Percentiles rank a stretch among this genome's conserved stretches.
These are phyloP conservation scores for Clonostachys sp. DNA, from an alignment of 2,329 filamentous ascomycete species.

Conservation along the genomic window DNA sequence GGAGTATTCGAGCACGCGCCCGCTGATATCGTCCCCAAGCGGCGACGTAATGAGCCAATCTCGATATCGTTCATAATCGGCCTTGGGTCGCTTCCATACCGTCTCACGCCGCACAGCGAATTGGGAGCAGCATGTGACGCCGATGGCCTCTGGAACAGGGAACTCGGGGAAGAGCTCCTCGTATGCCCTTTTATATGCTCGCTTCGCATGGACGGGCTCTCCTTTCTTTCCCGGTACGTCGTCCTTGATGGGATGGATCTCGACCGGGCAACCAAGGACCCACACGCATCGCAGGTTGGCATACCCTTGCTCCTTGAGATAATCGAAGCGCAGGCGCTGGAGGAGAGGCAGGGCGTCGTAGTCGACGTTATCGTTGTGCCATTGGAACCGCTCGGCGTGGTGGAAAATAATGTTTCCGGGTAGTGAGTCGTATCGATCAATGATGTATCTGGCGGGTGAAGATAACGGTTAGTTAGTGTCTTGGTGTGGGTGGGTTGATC, in stretches of 20 bases:
- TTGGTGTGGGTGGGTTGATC: not conserved
- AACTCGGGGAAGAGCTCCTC: constrained; percentile 31
- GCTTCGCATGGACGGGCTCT: constrained; percentile 29
- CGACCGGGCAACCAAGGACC: constrained; percentile 49
- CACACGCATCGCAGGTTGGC: constrained; percentile 57
- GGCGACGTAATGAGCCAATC: constrained; percentile 56
- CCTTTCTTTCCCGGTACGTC: constrained; percentile 23
- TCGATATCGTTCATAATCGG: constrained; percentile 51
- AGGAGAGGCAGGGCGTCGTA: constrained; percentile 50
- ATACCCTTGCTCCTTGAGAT: constrained; percentile 50
- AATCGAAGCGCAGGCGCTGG: constrained; percentile 38
- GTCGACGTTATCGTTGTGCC: constrained; percentile 49
- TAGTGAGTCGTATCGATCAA: constrained; percentile 40
- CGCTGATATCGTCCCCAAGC: constrained; percentile 48
- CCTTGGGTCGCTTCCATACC: constrained; percentile 38
- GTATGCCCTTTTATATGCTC: constrained; percentile 35
- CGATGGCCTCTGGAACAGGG: constrained; percentile 43
- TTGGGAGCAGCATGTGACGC: constrained; percentile 60
- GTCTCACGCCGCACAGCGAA: constrained; percentile 55
- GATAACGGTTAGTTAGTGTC: not conserved
- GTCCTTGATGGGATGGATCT: constrained; percentile 35
- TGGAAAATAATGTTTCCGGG: constrained; percentile 40
- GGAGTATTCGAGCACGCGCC: constrained; percentile 58
- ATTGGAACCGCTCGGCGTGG: constrained; percentile 41
- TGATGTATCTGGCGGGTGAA: constrained; percentile 30